phyloP scores from a whole-genome alignment of 352 stramenopile species.

The Plasmopara halstedii region DNA sequence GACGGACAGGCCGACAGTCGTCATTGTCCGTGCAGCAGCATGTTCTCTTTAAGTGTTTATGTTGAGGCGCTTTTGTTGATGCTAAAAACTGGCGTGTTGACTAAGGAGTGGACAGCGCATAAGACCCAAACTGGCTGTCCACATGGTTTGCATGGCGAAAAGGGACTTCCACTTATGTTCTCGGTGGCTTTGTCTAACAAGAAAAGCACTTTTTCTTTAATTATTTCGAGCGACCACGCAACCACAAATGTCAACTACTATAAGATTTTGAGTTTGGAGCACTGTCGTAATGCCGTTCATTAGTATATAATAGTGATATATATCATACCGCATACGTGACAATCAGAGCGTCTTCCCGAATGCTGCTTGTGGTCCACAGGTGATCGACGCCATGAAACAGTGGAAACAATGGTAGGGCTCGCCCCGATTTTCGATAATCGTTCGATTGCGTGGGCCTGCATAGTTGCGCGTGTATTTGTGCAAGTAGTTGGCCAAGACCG shows the following conservation, averaged over 20 bases:
- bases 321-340: background rate
- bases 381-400: background rate
- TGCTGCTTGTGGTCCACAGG: background rate
- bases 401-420: slow-evolving; percentile 4
- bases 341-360: background rate
- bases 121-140: slow-evolving; percentile 14
- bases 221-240: background rate
- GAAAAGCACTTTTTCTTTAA: no score
- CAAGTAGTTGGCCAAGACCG: no score
- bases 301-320: background rate
- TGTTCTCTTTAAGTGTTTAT: slow-evolving; percentile 1
- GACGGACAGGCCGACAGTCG: slow-evolving; percentile 19
- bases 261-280: background rate
- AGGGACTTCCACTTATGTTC: slow-evolving; percentile 16
- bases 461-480: no score
- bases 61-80: background rate
- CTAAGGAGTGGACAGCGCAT: slow-evolving; percentile 14
- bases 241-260: background rate
- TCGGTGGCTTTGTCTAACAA: slow-evolving; percentile 9
- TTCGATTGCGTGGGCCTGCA: no score
- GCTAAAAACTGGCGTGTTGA: slow-evolving; percentile 15
- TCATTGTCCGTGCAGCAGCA: slow-evolving; percentile 1
- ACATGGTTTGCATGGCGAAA: slow-evolving; percentile 9
- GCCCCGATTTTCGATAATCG: no score
- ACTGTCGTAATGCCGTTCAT: background rate